Conservation (phyloP, 495 filamentous ascomycete species). For the Saxophila tyrrhenica region DNA sequence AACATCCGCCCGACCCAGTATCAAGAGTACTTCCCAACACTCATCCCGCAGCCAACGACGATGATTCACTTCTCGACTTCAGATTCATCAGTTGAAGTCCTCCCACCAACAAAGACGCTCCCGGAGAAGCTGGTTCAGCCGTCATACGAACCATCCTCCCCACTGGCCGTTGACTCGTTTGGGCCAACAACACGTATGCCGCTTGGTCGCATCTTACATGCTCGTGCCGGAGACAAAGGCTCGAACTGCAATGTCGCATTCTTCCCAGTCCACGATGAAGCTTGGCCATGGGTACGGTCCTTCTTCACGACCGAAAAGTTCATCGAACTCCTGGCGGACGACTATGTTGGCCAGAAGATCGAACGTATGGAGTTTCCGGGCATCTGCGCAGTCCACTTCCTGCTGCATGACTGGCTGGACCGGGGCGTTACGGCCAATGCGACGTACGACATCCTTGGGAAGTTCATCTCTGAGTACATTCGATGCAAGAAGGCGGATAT, state of each 20-base stretch:
- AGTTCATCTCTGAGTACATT: slow-evolving; percentile 45
- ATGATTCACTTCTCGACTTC: slow-evolving; percentile 21
- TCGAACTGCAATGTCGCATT: slow-evolving; percentile 23
- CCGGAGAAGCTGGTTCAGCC: too few relatives aligned
- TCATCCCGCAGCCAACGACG: slow-evolving; percentile 26
- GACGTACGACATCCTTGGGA: slow-evolving; percentile 42
- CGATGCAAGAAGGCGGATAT: slow-evolving; percentile 39
- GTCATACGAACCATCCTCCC: too few relatives aligned
- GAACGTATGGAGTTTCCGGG: slow-evolving; percentile 37
- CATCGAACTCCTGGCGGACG: slow-evolving; percentile 18
- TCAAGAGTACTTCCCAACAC: slow-evolving; percentile 30
- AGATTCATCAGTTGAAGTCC: too few relatives aligned
- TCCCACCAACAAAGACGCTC: too few relatives aligned
- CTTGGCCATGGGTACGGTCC: slow-evolving; percentile 21
- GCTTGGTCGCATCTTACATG: too few relatives aligned
- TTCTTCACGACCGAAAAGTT: slow-evolving; percentile 13
- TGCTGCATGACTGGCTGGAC: slow-evolving; percentile 43
- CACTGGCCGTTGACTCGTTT: too few relatives aligned
- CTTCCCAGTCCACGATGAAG: slow-evolving; percentile 17
- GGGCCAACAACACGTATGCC: too few relatives aligned
- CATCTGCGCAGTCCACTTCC: slow-evolving; percentile 39
- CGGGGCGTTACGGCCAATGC: slow-evolving; percentile 41
- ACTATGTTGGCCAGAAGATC: too few relatives aligned
- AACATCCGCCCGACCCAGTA: slow-evolving; percentile 27
- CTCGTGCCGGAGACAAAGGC: slow-evolving; percentile 24